phyloP scores from a whole-genome alignment of 306 rosid genomes.

The Benincasa hispida region DNA sequence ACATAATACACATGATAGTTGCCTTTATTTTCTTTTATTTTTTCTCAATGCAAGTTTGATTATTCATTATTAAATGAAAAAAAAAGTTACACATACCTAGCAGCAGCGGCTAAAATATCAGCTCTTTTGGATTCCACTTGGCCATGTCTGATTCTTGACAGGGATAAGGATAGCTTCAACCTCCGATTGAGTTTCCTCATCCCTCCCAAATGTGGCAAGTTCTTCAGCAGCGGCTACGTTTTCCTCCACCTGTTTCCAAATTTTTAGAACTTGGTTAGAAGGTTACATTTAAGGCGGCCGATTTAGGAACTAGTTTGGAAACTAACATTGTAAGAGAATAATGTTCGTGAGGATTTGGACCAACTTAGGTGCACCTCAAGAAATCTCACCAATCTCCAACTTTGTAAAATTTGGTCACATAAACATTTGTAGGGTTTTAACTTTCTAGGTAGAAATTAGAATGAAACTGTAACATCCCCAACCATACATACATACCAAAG shows the following conservation, averaged over 20 bases:
- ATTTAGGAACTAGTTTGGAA: background rate
- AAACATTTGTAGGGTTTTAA: background rate
- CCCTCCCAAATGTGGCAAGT: slow-evolving; percentile 49
- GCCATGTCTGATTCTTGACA: slow-evolving; percentile 81
- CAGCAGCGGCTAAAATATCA: slow-evolving; percentile 18
- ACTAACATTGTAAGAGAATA: background rate
- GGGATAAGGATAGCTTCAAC: slow-evolving; percentile 66
- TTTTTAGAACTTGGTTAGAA: background rate
- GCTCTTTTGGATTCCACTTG: slow-evolving; percentile 69
- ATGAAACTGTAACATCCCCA: background rate
- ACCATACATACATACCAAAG: too few species aligned
- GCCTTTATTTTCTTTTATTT: too few species aligned
- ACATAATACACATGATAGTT: too few species aligned
- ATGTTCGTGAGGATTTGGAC: background rate
- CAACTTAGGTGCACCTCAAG: background rate
- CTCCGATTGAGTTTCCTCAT: slow-evolving; percentile 48
- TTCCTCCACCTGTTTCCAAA: slow-evolving; percentile 53
- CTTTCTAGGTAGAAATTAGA: background rate
- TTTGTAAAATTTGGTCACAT: background rate
- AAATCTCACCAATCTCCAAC: background rate
- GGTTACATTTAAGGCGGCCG: background rate
- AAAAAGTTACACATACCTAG: background rate
- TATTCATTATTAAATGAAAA: background rate
- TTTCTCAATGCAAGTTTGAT: too few species aligned
- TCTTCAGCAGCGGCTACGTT: slow-evolving; percentile 79